Evolutionary conservation across 768 basidiomycete species (phyloP), one percentile per base, ranked within the genome.

Genomic region (Trametes sanguinea): DNA sequence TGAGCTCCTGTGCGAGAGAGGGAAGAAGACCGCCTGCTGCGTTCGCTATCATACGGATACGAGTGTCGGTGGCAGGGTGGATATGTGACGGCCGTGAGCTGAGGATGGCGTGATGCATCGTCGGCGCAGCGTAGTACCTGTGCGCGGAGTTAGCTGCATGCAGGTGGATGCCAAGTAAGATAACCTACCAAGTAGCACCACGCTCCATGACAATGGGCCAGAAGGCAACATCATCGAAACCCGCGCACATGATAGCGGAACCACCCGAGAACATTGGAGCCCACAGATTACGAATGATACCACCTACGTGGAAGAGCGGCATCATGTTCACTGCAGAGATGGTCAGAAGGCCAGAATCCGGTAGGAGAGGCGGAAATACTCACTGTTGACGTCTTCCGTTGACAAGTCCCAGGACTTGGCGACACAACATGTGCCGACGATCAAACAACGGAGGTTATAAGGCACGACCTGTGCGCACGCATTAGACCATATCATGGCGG

Each of bases 21-120:
- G 84, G 83, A 0, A 82, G 72, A 14, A 86, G 75, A 1, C 83
- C 82, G 2, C 82, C 82, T 0, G 85, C 85, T 32, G 80, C 80
- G 56, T 82, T 82, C 51, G 76, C 77, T 40, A 82, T 77, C 74
- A 81, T 77, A 35, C 81, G 78, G 53, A 80, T 75, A n/a, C 69
- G 69, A 7, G 77, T 69, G 60, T 78, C 76, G 30, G 73, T 72
- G 27, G 71, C 65, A 4, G 76, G 73, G 17, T 69, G 58, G 40
- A 76, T 60, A 30, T 61, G 40, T 51, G 73, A 71, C 13, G 77
- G 77, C 57, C 74, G 72, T 5, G 79, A 74, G 13, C 71, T 68
- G 5, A 82, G 72, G 61, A 82, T 80, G n/a, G 80, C 79, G 65
- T 81, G 81, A 65, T 82, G 81, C 43, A 82, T 77, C 2, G 80